A percentile compares a stretch with the other conserved stretches of the same genome.
These are phyloP conservation scores for Penicillium sp. DNA, from an alignment of 2,329 filamentous ascomycete genomes.

Conservation along the genomic window DNA sequence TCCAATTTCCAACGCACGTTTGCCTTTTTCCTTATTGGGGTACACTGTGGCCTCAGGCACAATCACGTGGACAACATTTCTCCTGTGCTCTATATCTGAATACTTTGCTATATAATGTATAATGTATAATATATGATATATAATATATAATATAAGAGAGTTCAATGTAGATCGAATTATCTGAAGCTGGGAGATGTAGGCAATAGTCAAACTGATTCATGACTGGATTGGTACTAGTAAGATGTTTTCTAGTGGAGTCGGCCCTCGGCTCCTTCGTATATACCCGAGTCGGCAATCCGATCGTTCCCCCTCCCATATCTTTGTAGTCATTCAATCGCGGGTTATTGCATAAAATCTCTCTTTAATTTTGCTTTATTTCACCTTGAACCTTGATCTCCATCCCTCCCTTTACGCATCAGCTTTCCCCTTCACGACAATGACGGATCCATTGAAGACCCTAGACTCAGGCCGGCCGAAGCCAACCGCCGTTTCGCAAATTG, in stretches of 20 bases:
- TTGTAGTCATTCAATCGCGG: background rate
- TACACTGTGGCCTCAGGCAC: background rate
- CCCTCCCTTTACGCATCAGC: background rate
- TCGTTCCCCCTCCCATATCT: conserved; percentile 4
- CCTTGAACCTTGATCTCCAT: background rate
- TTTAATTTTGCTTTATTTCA: background rate
- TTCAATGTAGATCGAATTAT: background rate
- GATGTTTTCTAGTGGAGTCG: background rate
- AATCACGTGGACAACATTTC: background rate
- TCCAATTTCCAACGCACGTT: background rate
- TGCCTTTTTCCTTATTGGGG: background rate
- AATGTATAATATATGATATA: too few relatives aligned
- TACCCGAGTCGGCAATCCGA: conserved; percentile 14
- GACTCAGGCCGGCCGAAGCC: conserved; percentile 30
- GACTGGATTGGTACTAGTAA: background rate
- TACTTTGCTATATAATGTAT: too few relatives aligned
- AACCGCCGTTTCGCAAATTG: conserved; percentile 60
- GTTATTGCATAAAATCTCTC: background rate
- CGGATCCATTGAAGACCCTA: conserved; percentile 37
- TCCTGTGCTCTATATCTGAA: background rate
- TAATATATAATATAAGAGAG: too few relatives aligned
- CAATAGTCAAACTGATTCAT: background rate
- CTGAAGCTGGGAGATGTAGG: background rate
- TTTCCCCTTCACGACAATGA: conserved; percentile 25
- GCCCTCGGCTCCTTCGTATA: conserved; percentile 13